phyloP scores from a whole-genome alignment of 179 eudicot genomes.

The Monotropa hypopitys region DNA sequence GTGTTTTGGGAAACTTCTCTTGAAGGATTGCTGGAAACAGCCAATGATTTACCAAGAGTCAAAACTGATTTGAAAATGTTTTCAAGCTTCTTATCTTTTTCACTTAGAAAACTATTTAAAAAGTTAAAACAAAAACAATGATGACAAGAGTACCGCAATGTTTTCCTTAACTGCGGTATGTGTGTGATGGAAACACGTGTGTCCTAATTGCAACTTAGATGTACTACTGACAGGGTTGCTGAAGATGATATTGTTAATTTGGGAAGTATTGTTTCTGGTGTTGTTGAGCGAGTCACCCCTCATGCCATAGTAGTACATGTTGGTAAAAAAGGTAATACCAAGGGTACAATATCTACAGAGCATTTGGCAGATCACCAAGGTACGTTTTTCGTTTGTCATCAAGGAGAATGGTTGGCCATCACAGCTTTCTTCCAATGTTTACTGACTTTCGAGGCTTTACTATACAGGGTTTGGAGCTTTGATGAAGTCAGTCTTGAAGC shows the following conservation, averaged over 20 bases:
- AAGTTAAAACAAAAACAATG: neutral
- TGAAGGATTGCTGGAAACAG: neutral
- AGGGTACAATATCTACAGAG: conserved; percentile 68
- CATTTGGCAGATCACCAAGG: conserved; percentile 93
- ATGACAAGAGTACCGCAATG: neutral
- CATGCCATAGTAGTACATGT: conserved; percentile 42
- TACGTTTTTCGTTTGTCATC: conserved; percentile 4
- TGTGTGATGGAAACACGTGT: neutral
- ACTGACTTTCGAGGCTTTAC: conserved; percentile 1
- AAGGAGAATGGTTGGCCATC: neutral
- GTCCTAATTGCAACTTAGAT: neutral
- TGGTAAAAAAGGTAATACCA: conserved; percentile 42
- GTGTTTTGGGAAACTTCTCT: neutral
- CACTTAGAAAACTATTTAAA: neutral
- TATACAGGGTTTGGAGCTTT: conserved; percentile 46
- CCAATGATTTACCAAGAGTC: neutral
- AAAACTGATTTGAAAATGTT: neutral
- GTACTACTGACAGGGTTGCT: conserved; percentile 26
- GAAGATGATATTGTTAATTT: conserved; percentile 50
- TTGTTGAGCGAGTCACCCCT: conserved; percentile 60
- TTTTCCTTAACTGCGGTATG: neutral
- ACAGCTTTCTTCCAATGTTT: conserved; percentile 1
- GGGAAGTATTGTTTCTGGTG: conserved; percentile 84
- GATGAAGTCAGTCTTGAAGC: conserved; percentile 60
- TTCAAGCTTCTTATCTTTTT: neutral